Conservation (phyloP, 192 early-diverging fungal genomes). For the Backusella tuberculispora region DNA sequence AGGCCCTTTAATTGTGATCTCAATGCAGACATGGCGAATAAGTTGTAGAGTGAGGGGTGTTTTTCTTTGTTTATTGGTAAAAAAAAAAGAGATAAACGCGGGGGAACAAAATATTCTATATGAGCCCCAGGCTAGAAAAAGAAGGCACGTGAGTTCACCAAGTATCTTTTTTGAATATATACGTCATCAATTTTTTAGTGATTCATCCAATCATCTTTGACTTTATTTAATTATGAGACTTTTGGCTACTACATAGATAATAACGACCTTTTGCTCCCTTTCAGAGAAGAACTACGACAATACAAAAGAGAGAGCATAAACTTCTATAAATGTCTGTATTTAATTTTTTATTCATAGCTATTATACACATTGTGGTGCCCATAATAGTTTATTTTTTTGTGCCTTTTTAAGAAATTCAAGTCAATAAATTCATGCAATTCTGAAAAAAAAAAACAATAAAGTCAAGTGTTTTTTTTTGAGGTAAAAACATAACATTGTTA, state of each 20-base stretch:
- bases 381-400: not conserved
- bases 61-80: not conserved
- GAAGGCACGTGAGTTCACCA: not conserved
- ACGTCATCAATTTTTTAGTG: not conserved
- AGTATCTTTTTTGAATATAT: not conserved
- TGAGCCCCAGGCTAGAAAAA: conserved; percentile 1
- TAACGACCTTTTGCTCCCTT: too few relatives aligned
- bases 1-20: conserved; percentile 62
- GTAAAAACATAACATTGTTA: too few relatives aligned
- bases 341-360: not conserved
- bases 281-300: too few relatives aligned
- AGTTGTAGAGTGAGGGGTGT: not conserved
- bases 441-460: not conserved
- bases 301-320: too few relatives aligned
- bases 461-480: not conserved
- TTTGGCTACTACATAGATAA: too few relatives aligned
- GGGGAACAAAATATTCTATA: not conserved
- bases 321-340: too few relatives aligned
- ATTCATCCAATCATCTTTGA: too few relatives aligned
- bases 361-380: too few relatives aligned
- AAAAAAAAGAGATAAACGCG: conserved; percentile 11
- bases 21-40: conserved; percentile 35
- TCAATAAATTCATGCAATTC: not conserved
- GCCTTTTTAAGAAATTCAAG: not conserved
- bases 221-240: too few relatives aligned